Base-by-base conservation (phyloP, 495 filamentous ascomycete species). In the Lichenothelia convexa region DNA sequence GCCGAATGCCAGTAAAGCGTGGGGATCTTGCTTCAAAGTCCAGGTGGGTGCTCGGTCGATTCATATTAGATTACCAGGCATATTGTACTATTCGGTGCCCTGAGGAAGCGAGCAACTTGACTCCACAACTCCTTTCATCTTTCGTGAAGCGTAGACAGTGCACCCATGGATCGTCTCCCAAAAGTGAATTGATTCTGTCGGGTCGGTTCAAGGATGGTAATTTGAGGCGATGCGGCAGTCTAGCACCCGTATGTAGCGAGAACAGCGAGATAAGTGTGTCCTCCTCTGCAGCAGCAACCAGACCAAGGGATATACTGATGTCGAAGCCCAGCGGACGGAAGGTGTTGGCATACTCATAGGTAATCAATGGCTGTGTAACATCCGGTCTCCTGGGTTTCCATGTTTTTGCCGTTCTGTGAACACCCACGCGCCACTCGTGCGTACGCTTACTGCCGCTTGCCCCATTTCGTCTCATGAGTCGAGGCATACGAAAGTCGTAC, bases 271-370 rank as follows among this genome's bases (percentile, higher is more conserved):
- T 19, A 16, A 13, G 21, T 1, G 21, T 32, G 18, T 41, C 30
- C 1, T 44, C 37, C 8, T 49, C 42, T 9, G 34, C 51, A 3
- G 48, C 55, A 20, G 55, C 55, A 9, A 54, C 34, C 2, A 58
- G 21, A 16, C 48, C 49, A 2, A 44, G 22, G 0, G 49, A 31
- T 1, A 39, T 5, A 32, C 45, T 27, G n/a, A 53, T 38, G 18
- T 51, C 53, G 26, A 56, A 21, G 7, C 48, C 53, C 3, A 52
- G 32, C 1, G 18, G 17, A 4, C 32, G 26, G 9, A 15, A 18
- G n/a, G 13, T 4, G 39, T 48, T 46, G 12, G 15, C 18, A 22
- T 50, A 38, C 3, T 36, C 37, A 36, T 43, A 53, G 3, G 3
- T 19, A 21, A 45, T 21, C 5, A 42, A 26, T 24, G 18, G 32